Percentiles rank a stretch among this genome's conserved stretches.
Evolutionary conservation across 2,329 filamentous ascomycete genomes (phyloP).

Genomic region (Aspergillus ruber): DNA sequence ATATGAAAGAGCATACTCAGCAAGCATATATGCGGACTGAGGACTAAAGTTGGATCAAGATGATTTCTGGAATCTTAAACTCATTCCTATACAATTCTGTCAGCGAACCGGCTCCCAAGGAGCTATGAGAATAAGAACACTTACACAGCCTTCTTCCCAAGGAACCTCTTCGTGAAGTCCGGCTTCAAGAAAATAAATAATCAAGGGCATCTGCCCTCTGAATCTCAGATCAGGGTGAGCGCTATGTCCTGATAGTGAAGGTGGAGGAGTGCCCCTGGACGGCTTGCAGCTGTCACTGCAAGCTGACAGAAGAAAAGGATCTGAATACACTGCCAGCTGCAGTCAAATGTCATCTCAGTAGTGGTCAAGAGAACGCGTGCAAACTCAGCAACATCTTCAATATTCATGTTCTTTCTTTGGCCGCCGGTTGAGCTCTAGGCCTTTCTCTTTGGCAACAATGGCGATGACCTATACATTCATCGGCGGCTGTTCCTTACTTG

Average conservation of each 20-base stretch:
- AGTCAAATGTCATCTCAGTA: too few relatives aligned
- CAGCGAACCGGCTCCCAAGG: neutral
- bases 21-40: conserved; percentile 31
- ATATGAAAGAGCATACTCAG: conserved; percentile 12
- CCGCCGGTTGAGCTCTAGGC: too few relatives aligned
- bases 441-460: too few relatives aligned
- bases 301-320: conserved; percentile 17
- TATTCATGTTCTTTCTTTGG: too few relatives aligned
- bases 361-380: too few relatives aligned
- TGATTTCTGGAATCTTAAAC: conserved; percentile 30
- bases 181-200: conserved; percentile 11
- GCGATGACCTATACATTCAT: too few relatives aligned
- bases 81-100: conserved; percentile 18
- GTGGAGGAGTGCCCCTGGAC: conserved; percentile 15
- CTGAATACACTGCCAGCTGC: too few relatives aligned
- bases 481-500: too few relatives aligned
- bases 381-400: too few relatives aligned
- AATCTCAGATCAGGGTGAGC: conserved; percentile 22
- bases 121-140: conserved; percentile 3
- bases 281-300: conserved; percentile 20
- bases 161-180: conserved; percentile 6
- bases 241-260: conserved; percentile 20
- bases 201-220: conserved; percentile 10
- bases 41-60: conserved; percentile 31
- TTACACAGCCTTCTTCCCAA: conserved; percentile 16